Conservation (phyloP, 2,329 filamentous ascomycete species). For the Colletotrichum sp. region DNA sequence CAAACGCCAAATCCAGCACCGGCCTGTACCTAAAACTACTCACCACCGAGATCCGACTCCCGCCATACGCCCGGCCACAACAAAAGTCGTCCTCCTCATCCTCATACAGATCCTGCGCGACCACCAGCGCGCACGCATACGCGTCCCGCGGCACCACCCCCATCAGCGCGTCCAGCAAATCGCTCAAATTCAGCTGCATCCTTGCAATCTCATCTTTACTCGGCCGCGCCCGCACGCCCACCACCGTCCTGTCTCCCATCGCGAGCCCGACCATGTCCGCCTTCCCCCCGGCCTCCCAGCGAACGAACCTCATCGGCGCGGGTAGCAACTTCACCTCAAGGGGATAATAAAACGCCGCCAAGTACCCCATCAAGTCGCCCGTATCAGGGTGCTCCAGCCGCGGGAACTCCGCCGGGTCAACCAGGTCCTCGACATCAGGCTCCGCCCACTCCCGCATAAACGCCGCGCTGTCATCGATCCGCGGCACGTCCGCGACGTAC, state of each 20-base stretch:
- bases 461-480: slow-evolving; percentile 34
- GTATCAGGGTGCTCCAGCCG: slow-evolving; percentile 24
- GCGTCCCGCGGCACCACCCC: slow-evolving; percentile 60
- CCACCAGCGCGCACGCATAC: slow-evolving; percentile 61
- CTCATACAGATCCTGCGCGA: slow-evolving; percentile 69
- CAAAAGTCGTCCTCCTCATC: slow-evolving; percentile 70
- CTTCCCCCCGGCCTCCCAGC: slow-evolving; percentile 44
- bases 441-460: slow-evolving; percentile 49
- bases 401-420: slow-evolving; percentile 8
- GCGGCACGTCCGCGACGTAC: slow-evolving; percentile 57
- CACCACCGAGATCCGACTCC: slow-evolving; percentile 65
- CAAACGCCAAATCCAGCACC: slow-evolving; percentile 40
- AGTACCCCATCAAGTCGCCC: slow-evolving; percentile 38
- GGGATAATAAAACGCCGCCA: slow-evolving; percentile 56
- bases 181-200: slow-evolving; percentile 63
- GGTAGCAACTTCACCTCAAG: slow-evolving; percentile 52
- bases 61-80: slow-evolving; percentile 70
- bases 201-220: slow-evolving; percentile 51
- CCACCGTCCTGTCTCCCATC: slow-evolving; percentile 39
- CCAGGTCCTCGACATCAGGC: slow-evolving; percentile 23
- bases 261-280: slow-evolving; percentile 48
- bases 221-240: slow-evolving; percentile 56
- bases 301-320: slow-evolving; percentile 45
- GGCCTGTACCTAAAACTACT: slow-evolving; percentile 68
- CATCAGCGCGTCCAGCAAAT: slow-evolving; percentile 63